phyloP scores from a whole-genome alignment of 78 protist species.

The Polysphondylium violaceum region DNA sequence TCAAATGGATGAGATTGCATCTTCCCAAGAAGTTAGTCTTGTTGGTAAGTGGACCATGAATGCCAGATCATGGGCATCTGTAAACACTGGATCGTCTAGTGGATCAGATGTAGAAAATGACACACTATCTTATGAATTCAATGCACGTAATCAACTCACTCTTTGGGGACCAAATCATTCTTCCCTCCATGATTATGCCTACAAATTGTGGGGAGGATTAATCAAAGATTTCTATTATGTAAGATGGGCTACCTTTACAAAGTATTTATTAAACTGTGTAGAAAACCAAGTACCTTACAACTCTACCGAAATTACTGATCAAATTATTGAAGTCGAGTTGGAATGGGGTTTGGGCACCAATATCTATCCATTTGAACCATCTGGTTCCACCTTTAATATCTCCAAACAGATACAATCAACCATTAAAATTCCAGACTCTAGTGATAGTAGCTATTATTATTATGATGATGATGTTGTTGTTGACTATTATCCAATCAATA shows the following conservation, averaged over 20 bases:
- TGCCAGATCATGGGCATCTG: conserved; percentile 28
- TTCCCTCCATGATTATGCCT: conserved; percentile 76
- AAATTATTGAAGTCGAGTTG: neutral
- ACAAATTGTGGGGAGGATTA: conserved; percentile 79
- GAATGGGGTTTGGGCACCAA: neutral
- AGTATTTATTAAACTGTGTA: neutral
- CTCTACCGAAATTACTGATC: neutral
- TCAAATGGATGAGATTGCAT: conserved; percentile 21
- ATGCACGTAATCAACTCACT: conserved; percentile 81
- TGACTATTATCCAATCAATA: too few relatives aligned
- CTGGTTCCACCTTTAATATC: conserved; percentile 17
- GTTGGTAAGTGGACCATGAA: conserved; percentile 46
- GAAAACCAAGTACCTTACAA: conserved; percentile 5
- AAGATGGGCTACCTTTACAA: conserved; percentile 34
- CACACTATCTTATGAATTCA: conserved; percentile 42
- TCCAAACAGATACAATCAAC: conserved; percentile 20
- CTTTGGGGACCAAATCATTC: conserved; percentile 73
- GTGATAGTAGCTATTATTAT: too few relatives aligned
- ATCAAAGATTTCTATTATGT: conserved; percentile 22
- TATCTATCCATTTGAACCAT: conserved; percentile 12
- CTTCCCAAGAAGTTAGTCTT: conserved; percentile 8
- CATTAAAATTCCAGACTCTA: too few relatives aligned
- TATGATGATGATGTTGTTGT: too few relatives aligned
- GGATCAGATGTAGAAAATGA: conserved; percentile 19
- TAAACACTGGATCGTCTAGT: neutral